Percentiles rank a stretch among this genome's conserved stretches.
phyloP scores from a whole-genome alignment of 257 asterid species.

The Anisodus acutangulus region DNA sequence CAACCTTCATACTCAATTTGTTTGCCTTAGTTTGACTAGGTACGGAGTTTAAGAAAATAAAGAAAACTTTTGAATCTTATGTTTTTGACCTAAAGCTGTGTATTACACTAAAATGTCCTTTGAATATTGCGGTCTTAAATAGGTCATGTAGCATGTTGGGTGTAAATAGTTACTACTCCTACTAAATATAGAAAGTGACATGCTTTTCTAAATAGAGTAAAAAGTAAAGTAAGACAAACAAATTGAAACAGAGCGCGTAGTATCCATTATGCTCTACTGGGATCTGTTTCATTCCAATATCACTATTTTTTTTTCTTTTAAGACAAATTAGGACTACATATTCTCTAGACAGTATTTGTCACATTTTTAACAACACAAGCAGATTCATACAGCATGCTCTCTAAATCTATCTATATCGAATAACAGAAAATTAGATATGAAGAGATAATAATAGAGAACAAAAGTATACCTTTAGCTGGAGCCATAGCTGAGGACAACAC shows the following conservation, averaged over 20 bases:
- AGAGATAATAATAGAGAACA: background rate
- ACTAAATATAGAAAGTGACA: no score
- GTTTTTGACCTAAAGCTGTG: no score
- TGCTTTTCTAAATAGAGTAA: no score
- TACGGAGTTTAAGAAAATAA: no score
- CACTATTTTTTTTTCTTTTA: background rate
- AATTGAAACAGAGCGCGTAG: background rate
- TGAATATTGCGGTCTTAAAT: no score
- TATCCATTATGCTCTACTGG: background rate
- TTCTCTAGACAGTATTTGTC: background rate
- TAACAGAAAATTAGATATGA: background rate
- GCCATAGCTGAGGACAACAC: conserved; percentile 1
- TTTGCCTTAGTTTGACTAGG: no score
- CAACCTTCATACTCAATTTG: background rate
- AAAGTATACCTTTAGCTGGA: conserved; percentile 22
- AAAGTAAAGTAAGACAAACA: no score
- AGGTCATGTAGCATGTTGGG: no score
- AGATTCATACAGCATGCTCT: background rate
- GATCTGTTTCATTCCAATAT: background rate
- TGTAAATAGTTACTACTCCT: no score
- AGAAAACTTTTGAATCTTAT: no score
- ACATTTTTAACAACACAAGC: conserved; percentile 2
- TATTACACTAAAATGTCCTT: no score
- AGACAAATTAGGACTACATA: background rate
- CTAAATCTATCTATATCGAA: background rate